Base-by-base conservation (phyloP, 257 asterid species). In the Prunella vulgaris region DNA sequence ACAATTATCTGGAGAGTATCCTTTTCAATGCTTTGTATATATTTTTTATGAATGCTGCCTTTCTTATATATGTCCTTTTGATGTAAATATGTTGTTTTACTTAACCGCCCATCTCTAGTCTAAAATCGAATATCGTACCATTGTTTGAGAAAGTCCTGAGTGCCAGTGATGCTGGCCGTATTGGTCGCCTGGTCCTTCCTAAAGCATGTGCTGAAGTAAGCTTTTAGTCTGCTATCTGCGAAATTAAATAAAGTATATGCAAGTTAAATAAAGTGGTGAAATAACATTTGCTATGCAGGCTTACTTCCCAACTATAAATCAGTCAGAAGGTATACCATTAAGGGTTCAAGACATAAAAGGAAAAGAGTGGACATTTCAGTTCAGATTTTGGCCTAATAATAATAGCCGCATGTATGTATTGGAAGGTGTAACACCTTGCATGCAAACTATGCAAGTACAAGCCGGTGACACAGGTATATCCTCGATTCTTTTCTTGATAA, bases 361-460 rank as follows among this genome's bases (percentile, higher is more conserved):
- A 64, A 91, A 89, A 74, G 92, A 90, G 71, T 93, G 99, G 99
- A 90, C 95, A 35, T 93, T 93, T 76, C 99, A 93, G 69, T 93
- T 93, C 81, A 80, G 99, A 64, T 93, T 93, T 72, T 93, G 99
- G 99, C 99, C 99, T 37, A 93, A 93, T 69, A 93, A 93, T 76
- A 93, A 93, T 85, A 93, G 97, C 90, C 77, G 99, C 65, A 93
- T 93, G 99, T 93, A 93, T 70, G 99, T 93, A 42, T 82, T 93
- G 83, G 99, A 93, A 81, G 99, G 99, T 54, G 97, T 93, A 24
- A 93, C 99, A 72, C 99, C 99, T 68, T 93, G 99, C 88, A 93
- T 93, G 76, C 99, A 93, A 72, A 91, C 87, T 79, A 86, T 93
- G 97, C 96, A 87, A 78, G 80, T 93, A 74, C 90, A 91, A 84